Evolutionary conservation across 257 asterid species (phyloP).

Genomic region (Thymus mandschuricus): DNA sequence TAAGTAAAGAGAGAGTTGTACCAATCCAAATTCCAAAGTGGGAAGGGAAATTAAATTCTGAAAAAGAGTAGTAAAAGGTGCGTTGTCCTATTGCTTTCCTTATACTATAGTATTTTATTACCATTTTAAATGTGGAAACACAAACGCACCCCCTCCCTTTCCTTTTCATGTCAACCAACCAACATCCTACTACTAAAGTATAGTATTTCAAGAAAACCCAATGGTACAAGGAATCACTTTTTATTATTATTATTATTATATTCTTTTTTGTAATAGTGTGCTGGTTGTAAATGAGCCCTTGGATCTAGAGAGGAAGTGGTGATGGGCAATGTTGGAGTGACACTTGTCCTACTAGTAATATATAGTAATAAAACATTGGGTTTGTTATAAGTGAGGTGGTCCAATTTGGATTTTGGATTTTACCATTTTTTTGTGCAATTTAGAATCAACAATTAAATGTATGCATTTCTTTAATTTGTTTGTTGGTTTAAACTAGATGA

Average conservation of each 20-base stretch:
- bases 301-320: conserved; percentile 16
- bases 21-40: background rate
- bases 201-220: conserved; percentile 2
- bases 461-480: background rate
- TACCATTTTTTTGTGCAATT: conserved; percentile 7
- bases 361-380: background rate
- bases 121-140: conserved; percentile 15
- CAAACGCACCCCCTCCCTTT: conserved; percentile 16
- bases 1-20: too few relatives aligned
- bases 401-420: conserved; percentile 10
- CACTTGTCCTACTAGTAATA: conserved; percentile 30
- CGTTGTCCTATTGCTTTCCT: too few relatives aligned
- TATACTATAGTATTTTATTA: background rate
- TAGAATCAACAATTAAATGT: conserved; percentile 6
- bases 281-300: conserved; percentile 28
- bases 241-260: background rate
- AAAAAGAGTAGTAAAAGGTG: conserved; percentile 17
- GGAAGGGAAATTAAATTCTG: background rate
- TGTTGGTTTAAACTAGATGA: conserved; percentile 4
- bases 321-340: conserved; percentile 1
- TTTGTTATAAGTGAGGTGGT: conserved; percentile 22
- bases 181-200: background rate
- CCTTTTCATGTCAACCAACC: conserved; percentile 33
- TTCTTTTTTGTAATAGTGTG: conserved; percentile 18
- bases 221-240: conserved; percentile 1